Conservation (phyloP, 441 rosid species). For the Corymbia citriodora region DNA sequence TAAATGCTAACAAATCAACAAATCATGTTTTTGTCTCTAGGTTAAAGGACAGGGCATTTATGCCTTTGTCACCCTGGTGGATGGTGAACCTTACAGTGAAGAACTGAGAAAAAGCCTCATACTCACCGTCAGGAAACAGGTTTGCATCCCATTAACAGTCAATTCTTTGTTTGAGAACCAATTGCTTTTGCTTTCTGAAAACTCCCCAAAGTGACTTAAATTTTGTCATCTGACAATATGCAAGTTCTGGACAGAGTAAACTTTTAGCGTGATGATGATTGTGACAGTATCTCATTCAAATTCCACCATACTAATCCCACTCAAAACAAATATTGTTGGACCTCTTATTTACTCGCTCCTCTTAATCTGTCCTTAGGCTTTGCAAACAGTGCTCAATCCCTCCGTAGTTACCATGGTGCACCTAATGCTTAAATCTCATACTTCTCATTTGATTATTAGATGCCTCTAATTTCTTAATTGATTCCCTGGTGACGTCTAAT, state of each 20-base stretch:
- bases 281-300: background rate
- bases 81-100: slow-evolving; percentile 72
- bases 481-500: background rate
- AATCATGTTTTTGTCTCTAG: slow-evolving; percentile 27
- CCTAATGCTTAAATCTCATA: background rate
- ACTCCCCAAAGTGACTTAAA: background rate
- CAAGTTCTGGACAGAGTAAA: background rate
- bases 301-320: background rate
- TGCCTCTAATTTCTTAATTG: background rate
- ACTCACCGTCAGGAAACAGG: slow-evolving; percentile 75
- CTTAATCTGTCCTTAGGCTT: background rate
- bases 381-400: background rate
- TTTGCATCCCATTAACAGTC: slow-evolving; percentile 7
- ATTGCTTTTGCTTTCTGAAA: background rate
- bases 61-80: slow-evolving; percentile 89
- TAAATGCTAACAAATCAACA: background rate
- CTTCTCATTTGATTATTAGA: background rate
- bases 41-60: slow-evolving; percentile 94
- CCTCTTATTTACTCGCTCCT: background rate
- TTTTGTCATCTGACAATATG: background rate
- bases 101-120: slow-evolving; percentile 73
- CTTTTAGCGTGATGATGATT: background rate
- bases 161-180: background rate
- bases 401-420: background rate
- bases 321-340: background rate